A percentile compares a stretch with the other conserved stretches of the same genome.
phyloP scores from a whole-genome alignment of 1,284 basidiomycete genomes.

The Ustilago lituana region DNA sequence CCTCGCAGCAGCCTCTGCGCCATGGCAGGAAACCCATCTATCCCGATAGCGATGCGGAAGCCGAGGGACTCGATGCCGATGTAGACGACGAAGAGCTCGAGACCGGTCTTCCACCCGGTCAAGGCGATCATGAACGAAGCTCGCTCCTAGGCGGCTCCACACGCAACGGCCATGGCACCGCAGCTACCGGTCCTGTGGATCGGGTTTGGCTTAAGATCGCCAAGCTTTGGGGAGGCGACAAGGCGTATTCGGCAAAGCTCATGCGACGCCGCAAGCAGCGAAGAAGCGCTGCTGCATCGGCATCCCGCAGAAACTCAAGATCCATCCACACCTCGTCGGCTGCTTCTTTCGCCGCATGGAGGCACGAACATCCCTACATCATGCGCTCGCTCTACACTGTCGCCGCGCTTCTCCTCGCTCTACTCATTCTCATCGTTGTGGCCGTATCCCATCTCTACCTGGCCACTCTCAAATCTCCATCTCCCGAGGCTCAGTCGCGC shows the following conservation, averaged over 20 bases:
- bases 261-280: conserved; percentile 35
- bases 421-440: conserved; percentile 46
- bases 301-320: conserved; percentile 34
- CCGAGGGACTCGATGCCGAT: conserved; percentile 47
- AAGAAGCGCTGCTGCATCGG: conserved; percentile 15
- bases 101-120: conserved; percentile 26
- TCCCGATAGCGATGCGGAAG: conserved; percentile 49
- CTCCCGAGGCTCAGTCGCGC: conserved; percentile 41
- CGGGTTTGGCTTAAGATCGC: conserved; percentile 43
- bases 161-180: conserved; percentile 6
- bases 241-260: conserved; percentile 32
- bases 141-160: conserved; percentile 30
- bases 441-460: conserved; percentile 48
- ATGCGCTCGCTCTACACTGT: conserved; percentile 38
- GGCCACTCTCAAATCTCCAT: conserved; percentile 47
- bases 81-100: conserved; percentile 54
- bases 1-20: conserved; percentile 40
- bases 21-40: conserved; percentile 54
- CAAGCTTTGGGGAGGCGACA: conserved; percentile 45
- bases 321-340: conserved; percentile 29
- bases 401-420: conserved; percentile 30
- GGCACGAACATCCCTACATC: conserved; percentile 34
- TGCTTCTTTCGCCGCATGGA: conserved; percentile 42
- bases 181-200: conserved; percentile 23
- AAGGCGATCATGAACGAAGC: conserved; percentile 37